Evolutionary conservation across 1,139 yeast species (phyloP).

Genomic region (Saccharomycopsis hybrid): DNA sequence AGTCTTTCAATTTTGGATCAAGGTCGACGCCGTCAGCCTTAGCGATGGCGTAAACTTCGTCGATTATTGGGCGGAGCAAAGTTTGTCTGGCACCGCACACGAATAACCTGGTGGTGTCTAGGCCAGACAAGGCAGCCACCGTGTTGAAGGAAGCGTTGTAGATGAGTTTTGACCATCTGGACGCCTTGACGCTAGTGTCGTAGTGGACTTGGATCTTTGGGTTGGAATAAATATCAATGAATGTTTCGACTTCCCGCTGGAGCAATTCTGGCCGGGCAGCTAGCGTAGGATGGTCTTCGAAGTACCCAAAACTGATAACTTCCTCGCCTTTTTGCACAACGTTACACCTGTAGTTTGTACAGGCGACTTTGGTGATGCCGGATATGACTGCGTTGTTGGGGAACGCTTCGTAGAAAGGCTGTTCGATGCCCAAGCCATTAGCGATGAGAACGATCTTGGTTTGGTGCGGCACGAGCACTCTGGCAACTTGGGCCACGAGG

Average conservation of each 20-base stretch:
- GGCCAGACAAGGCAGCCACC: constrained; percentile 37
- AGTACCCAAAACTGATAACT: constrained; percentile 36
- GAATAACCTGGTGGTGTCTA: constrained; percentile 38
- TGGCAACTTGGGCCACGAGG: constrained; percentile 34
- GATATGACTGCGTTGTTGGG: constrained; percentile 43
- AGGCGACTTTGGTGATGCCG: constrained; percentile 44
- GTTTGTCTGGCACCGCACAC: constrained; percentile 38
- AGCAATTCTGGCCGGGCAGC: constrained; percentile 23
- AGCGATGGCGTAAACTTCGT: constrained; percentile 44
- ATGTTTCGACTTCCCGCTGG: constrained; percentile 32
- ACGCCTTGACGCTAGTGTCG: constrained; percentile 38
- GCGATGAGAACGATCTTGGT: constrained; percentile 42
- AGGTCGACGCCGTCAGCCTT: constrained; percentile 47
- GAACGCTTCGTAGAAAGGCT: constrained; percentile 38
- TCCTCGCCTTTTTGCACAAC: constrained; percentile 33
- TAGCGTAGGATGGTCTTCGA: constrained; percentile 29
- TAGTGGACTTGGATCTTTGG: constrained; percentile 30
- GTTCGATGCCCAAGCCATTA: constrained; percentile 50
- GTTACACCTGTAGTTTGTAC: constrained; percentile 29
- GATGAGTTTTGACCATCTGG: constrained; percentile 48
- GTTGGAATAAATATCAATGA: constrained; percentile 37
- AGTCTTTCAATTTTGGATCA: constrained; percentile 52
- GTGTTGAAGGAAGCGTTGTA: constrained; percentile 51
- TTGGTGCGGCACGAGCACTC: too few relatives aligned
- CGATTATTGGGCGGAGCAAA: constrained; percentile 44